These are phyloP conservation scores for Apophysomyces trapeziformis DNA, from an alignment of 371 early-diverging fungal species.

Conservation along the genomic window DNA sequence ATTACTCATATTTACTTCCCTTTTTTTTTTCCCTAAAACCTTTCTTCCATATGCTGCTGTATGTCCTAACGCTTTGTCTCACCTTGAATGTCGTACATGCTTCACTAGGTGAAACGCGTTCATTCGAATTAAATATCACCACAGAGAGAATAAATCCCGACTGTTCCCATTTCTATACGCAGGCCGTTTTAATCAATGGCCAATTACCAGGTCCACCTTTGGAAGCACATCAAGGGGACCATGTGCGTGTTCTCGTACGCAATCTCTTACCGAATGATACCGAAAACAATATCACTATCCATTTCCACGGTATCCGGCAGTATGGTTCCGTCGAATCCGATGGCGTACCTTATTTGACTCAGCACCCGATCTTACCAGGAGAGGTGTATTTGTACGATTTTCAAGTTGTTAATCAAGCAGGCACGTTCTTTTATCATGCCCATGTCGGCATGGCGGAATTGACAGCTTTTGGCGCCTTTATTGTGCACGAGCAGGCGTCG, in stretches of 20 bases:
- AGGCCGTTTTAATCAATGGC: conserved; percentile 42
- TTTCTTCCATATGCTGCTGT: neutral
- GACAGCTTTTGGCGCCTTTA: conserved; percentile 49
- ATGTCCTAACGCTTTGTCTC: neutral
- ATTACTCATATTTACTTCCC: too few relatives aligned
- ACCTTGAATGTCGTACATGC: neutral
- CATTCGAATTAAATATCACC: conserved; percentile 32
- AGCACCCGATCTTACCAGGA: conserved; percentile 56
- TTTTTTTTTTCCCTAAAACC: too few relatives aligned
- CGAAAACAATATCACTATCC: conserved; percentile 32
- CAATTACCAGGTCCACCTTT: conserved; percentile 57
- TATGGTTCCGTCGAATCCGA: conserved; percentile 37
- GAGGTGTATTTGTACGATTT: conserved; percentile 54
- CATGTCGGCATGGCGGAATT: conserved; percentile 51
- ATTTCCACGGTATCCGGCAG: conserved; percentile 52
- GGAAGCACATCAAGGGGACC: conserved; percentile 42
- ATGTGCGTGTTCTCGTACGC: conserved; percentile 36
- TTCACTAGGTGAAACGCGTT: conserved; percentile 6
- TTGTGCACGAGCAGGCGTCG: conserved; percentile 26
- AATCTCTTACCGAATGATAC: conserved; percentile 29
- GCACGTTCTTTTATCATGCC: conserved; percentile 61
- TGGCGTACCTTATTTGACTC: conserved; percentile 68
- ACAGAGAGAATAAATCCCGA: conserved; percentile 32
- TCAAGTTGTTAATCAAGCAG: conserved; percentile 40
- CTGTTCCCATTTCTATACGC: conserved; percentile 27